Evolutionary conservation across 805 yeast species (phyloP).

Genomic region (Saccharomycopsis olivae): DNA sequence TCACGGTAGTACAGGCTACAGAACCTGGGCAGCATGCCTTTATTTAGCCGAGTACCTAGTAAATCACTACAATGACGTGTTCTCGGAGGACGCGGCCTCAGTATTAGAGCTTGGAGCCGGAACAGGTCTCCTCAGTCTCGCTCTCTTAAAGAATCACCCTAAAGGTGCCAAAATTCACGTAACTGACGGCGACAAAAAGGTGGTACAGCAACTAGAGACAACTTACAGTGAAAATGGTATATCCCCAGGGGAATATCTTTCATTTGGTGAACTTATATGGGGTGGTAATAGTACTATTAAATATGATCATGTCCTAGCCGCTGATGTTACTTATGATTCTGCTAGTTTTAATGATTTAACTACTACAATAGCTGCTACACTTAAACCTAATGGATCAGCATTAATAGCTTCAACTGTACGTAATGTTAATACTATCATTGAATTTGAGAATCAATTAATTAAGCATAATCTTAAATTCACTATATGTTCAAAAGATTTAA

Average conservation of each 20-base stretch:
- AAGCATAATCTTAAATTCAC: neutral
- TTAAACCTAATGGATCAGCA: conserved; percentile 20
- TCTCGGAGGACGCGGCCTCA: conserved; percentile 3
- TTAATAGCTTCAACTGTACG: conserved; percentile 69
- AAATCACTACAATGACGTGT: conserved; percentile 19
- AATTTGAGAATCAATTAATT: conserved; percentile 1
- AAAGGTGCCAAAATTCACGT: conserved; percentile 19
- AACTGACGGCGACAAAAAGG: conserved; percentile 52
- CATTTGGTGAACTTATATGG: conserved; percentile 15
- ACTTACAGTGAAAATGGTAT: conserved; percentile 36
- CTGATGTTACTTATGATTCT: conserved; percentile 82
- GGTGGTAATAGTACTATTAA: conserved; percentile 28
- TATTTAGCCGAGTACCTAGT: conserved; percentile 46
- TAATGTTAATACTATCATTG: conserved; percentile 36
- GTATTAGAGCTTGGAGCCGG: conserved; percentile 82
- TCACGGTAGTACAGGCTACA: conserved; percentile 73
- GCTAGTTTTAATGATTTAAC: conserved; percentile 45
- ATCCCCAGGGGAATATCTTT: conserved; percentile 15
- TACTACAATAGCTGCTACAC: conserved; percentile 21
- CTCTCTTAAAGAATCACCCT: conserved; percentile 17
- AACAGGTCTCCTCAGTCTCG: conserved; percentile 67
- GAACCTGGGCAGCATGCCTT: conserved; percentile 93
- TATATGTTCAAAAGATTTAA: neutral
- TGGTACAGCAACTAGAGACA: conserved; percentile 38
- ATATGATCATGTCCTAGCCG: conserved; percentile 53